Conservation (phyloP, 352 stramenopile genomes). For the Phytopythium cucurbitacearum region DNA sequence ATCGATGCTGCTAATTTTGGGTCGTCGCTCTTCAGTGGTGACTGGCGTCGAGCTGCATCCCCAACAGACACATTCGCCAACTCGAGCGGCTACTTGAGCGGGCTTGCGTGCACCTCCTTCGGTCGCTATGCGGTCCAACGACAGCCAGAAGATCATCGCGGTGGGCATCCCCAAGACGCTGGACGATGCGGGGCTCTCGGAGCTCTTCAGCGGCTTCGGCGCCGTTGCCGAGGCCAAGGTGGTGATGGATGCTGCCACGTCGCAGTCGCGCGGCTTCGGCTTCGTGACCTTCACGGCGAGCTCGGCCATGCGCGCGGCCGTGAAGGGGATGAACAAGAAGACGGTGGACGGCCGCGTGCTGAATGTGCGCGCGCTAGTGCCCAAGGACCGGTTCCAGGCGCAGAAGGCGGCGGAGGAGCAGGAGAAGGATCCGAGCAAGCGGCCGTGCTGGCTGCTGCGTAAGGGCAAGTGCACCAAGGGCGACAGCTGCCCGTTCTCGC, state of each 20-base stretch:
- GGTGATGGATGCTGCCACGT: constrained; percentile 51
- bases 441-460: constrained; percentile 65
- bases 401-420: constrained; percentile 33
- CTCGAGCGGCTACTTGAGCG: constrained; percentile 10
- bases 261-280: constrained; percentile 69
- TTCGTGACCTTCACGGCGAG: constrained; percentile 79
- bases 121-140: constrained; percentile 58
- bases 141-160: constrained; percentile 85
- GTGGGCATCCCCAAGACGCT: constrained; percentile 74
- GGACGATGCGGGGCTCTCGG: constrained; percentile 56
- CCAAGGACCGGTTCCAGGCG: constrained; percentile 65
- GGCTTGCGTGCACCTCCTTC: too few relatives aligned
- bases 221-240: constrained; percentile 72
- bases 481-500: constrained; percentile 63
- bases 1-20: too few relatives aligned
- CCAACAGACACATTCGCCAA: neutral
- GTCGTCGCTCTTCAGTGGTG: neutral
- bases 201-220: constrained; percentile 75
- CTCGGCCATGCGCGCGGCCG: constrained; percentile 64
- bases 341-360: constrained; percentile 63
- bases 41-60: neutral
- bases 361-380: constrained; percentile 67
- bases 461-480: constrained; percentile 81
- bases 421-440: constrained; percentile 30
- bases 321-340: constrained; percentile 77